These are phyloP conservation scores for Hura crepitans DNA, from an alignment of 441 rosid species.

Conservation along the genomic window DNA sequence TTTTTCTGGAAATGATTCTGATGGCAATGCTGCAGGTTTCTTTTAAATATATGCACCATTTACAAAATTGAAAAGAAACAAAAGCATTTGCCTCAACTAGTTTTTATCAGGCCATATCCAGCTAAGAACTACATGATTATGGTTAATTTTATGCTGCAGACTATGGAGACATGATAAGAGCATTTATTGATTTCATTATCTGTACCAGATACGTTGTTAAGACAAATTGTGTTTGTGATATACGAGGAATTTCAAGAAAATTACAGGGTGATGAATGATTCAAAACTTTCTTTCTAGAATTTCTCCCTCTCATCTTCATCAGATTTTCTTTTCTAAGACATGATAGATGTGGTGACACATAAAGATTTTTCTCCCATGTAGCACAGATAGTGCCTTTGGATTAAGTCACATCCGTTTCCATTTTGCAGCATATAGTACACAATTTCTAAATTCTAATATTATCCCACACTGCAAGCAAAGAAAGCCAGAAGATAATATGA, in stretches of 20 bases:
- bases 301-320: too few relatives aligned
- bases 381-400: too few relatives aligned
- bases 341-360: too few relatives aligned
- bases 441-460: neutral
- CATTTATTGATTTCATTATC: neutral
- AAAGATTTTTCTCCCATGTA: too few relatives aligned
- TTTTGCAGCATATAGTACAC: neutral
- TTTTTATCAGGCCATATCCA: neutral
- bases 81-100: too few relatives aligned
- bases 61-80: neutral
- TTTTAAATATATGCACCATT: too few relatives aligned
- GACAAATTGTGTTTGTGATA: neutral
- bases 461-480: neutral
- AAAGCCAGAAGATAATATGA: neutral
- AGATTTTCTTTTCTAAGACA: too few relatives aligned
- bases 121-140: neutral
- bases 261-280: neutral
- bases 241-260: neutral
- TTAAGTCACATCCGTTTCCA: neutral
- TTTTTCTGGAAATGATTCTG: too few relatives aligned
- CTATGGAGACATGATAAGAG: neutral
- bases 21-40: too few relatives aligned
- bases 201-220: neutral
- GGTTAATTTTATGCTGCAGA: neutral
- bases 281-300: too few relatives aligned